Percentiles rank a stretch among this genome's conserved stretches.
These are phyloP conservation scores for Globisporangium iwayamae DNA, from an alignment of 352 stramenopile species.

Conservation along the genomic window DNA sequence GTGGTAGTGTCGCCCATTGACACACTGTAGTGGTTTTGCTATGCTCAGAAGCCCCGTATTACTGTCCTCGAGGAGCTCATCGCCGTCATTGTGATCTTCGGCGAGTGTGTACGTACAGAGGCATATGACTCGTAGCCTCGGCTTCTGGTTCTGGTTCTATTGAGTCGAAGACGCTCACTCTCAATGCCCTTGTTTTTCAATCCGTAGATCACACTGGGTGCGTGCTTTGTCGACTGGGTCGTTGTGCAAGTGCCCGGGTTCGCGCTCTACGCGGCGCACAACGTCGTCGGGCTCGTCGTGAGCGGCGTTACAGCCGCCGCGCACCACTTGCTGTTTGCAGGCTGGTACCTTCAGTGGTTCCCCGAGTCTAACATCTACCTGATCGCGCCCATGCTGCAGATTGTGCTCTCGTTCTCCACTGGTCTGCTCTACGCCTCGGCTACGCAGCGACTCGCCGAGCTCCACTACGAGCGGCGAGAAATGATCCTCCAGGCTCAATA, in stretches of 20 bases:
- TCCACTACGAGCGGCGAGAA: constrained; percentile 1
- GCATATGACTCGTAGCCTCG: not conserved
- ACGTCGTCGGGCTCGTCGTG: constrained; percentile 2
- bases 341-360: constrained; percentile 13
- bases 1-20: not conserved
- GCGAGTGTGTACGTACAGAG: constrained; percentile 24
- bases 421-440: constrained; percentile 10
- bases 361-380: constrained; percentile 7
- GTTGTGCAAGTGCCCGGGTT: constrained; percentile 8
- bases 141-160: not conserved
- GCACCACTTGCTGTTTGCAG: constrained; percentile 9
- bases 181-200: not conserved
- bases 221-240: constrained; percentile 4
- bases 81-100: constrained; percentile 11
- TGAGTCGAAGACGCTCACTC: not conserved
- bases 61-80: constrained; percentile 4
- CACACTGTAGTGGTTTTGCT: not conserved
- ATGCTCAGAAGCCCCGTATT: not conserved
- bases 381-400: constrained; percentile 12
- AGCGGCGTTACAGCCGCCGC: not conserved
- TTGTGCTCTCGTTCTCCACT: constrained; percentile 11
- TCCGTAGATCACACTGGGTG: not conserved
- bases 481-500: not conserved
- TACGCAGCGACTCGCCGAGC: constrained; percentile 6
- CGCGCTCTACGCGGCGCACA: constrained; percentile 1